Base-by-base conservation (phyloP, 202 grass and related monocot species). In the Musa balbisiana region DNA sequence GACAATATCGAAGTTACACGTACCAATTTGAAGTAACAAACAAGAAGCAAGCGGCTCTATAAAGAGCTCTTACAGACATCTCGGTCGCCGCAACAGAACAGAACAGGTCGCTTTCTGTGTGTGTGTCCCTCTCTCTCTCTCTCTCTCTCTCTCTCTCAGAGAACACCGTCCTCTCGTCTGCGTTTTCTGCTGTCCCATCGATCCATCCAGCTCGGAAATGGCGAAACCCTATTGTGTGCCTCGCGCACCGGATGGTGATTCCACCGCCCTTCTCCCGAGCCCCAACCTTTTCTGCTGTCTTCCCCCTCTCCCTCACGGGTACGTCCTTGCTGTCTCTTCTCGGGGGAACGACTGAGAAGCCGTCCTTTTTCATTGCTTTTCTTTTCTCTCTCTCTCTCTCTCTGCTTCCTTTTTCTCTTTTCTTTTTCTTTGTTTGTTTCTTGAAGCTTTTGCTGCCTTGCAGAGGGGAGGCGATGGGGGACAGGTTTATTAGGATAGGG, bases 281-380 rank as follows among this genome's bases (percentile, higher is more conserved):
- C 56, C 56, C 56, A n/a, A n/a, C 56, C 56, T 62, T 62, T n/a
- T 6, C 15, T 19, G 56, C 56, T 62, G 56, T 11, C 56, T 15
- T 62, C 56, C 92, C 87, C 85, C 68, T 80, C 80, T 92, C 89
- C 78, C 92, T 89, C 73, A 85, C 87, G 86, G 85, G 82, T 84
- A 62, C 17, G 15, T 62, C 12, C 56, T 62, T 62, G 79, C 80
- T 83, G 70, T 76, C 89, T 80, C 89, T 75, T 78, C 75, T 77
- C 66, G 56, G 24, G 65, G 26, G 22, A 11, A 26, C 81, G 78
- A 62, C 85, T 80, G 83, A 77, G 70, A 51, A 51, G 77, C 73
- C 82, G 72, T 80, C 55, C 55, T 75, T 13, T 85, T 80, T 8
- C 73, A 74, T 69, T 82, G 55, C 52, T 67, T 81, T 87, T 82